Conservation (phyloP, 2,329 filamentous ascomycete species). For the Aureobasidium sp. region DNA sequence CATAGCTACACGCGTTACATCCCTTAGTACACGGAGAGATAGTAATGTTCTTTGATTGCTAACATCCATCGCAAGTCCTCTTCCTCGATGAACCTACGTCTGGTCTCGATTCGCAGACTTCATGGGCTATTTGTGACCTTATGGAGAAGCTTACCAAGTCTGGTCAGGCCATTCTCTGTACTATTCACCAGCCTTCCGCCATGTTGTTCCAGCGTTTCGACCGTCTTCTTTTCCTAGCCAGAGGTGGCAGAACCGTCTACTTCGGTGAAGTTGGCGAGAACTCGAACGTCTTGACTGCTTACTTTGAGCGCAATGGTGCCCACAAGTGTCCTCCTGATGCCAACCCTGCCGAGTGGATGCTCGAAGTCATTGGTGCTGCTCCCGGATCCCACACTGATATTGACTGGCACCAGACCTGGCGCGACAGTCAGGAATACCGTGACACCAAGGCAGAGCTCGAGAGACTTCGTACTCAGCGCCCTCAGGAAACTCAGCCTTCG, state of each 20-base stretch:
- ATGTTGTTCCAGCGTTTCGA: conserved; percentile 92
- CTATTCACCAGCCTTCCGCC: conserved; percentile 93
- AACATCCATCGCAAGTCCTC: conserved; percentile 40
- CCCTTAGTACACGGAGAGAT: no score
- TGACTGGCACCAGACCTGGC: conserved; percentile 41
- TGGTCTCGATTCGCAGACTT: conserved; percentile 85
- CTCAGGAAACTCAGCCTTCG: conserved; percentile 23
- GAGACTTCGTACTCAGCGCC: conserved; percentile 33
- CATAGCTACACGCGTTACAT: no score
- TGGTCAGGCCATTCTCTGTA: conserved; percentile 91
- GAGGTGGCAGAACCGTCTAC: conserved; percentile 70
- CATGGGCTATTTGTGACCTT: conserved; percentile 82
- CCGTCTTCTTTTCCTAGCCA: conserved; percentile 66
- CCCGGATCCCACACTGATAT: conserved; percentile 41
- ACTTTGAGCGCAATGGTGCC: conserved; percentile 68
- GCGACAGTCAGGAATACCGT: conserved; percentile 32
- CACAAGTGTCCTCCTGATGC: conserved; percentile 55
- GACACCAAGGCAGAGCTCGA: conserved; percentile 38
- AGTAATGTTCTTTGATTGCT: no score
- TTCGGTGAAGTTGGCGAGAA: conserved; percentile 71
- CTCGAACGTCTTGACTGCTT: conserved; percentile 57
- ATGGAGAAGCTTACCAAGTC: conserved; percentile 83
- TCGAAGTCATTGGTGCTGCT: conserved; percentile 46
- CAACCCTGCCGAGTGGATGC: conserved; percentile 80
- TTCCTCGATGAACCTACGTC: conserved; percentile 82